These are phyloP conservation scores for Herpetomonas muscarum DNA, from an alignment of 208 protist genomes.

Conservation along the genomic window DNA sequence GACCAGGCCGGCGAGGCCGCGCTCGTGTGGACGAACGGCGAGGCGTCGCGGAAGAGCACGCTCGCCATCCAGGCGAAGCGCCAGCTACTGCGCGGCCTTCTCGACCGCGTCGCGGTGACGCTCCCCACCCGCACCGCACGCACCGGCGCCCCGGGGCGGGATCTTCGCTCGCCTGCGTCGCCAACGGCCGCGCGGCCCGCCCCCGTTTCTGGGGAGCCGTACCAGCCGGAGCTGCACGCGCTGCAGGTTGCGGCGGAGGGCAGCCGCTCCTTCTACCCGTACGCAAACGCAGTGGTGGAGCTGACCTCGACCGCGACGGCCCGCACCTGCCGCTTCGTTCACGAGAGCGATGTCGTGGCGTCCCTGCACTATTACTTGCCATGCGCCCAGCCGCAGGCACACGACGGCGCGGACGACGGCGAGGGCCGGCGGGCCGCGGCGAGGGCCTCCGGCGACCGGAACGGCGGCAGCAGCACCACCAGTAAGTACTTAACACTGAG, in stretches of 20 bases:
- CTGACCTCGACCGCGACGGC: slow-evolving; percentile 47
- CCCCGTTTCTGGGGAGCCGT: background rate
- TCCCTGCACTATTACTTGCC: slow-evolving; percentile 46
- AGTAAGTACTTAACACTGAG: slow-evolving; percentile 33
- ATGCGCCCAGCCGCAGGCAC: slow-evolving; percentile 3
- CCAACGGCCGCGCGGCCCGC: no score
- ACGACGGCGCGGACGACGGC: background rate
- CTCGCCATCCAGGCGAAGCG: background rate
- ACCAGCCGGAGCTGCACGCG: background rate
- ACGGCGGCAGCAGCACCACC: background rate
- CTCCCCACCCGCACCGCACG: background rate
- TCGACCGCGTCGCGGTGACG: background rate
- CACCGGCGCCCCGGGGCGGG: no score
- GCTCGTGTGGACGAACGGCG: no score
- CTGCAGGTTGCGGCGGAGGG: slow-evolving; percentile 31
- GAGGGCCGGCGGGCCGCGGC: background rate
- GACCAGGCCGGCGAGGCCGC: background rate
- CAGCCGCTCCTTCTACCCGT: slow-evolving; percentile 41
- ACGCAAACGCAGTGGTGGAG: slow-evolving; percentile 64
- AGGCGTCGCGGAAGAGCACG: background rate
- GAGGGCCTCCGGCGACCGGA: background rate
- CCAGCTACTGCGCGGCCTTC: background rate
- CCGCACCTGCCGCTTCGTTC: slow-evolving; percentile 70
- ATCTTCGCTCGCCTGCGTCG: background rate
- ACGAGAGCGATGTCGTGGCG: slow-evolving; percentile 57